phyloP scores from a whole-genome alignment of 208 protist genomes.

The Acanthamoeba castellanii region DNA sequence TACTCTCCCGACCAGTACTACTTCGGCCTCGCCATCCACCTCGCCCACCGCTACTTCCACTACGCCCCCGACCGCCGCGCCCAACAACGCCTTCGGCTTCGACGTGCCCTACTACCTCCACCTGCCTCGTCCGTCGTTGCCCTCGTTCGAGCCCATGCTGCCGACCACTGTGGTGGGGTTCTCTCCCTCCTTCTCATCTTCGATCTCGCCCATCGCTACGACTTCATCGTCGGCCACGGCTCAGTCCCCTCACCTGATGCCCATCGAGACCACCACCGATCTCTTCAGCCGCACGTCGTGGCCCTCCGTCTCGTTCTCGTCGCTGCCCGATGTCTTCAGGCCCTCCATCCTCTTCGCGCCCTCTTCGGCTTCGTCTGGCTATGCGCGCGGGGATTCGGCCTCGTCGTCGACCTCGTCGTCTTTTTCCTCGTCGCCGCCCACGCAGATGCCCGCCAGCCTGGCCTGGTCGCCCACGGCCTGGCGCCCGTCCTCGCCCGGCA shows the following conservation, averaged over 20 bases:
- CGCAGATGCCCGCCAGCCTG: no score
- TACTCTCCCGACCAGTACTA: no score
- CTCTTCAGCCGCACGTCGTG: neutral
- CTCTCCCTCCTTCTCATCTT: neutral
- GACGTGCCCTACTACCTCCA: slow-evolving; percentile 1
- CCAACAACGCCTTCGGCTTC: no score
- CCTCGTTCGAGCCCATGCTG: neutral
- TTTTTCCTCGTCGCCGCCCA: neutral
- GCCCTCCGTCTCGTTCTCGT: neutral
- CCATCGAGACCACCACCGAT: neutral
- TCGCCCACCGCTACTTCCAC: neutral
- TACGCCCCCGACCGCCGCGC: no score
- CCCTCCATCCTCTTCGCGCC: neutral
- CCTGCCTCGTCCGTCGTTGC: neutral
- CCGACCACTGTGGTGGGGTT: neutral
- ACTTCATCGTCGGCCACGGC: neutral
- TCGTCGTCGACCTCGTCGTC: neutral
- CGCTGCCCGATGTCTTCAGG: neutral
- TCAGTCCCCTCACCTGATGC: neutral
- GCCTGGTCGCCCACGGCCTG: neutral
- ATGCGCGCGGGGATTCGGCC: neutral
- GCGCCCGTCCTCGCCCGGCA: neutral
- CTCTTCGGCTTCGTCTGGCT: neutral
- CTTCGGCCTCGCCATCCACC: neutral
- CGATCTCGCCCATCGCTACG: neutral